These are phyloP conservation scores for Epichloe gansuensis DNA, from an alignment of 2,329 filamentous ascomycete genomes.

Conservation along the genomic window DNA sequence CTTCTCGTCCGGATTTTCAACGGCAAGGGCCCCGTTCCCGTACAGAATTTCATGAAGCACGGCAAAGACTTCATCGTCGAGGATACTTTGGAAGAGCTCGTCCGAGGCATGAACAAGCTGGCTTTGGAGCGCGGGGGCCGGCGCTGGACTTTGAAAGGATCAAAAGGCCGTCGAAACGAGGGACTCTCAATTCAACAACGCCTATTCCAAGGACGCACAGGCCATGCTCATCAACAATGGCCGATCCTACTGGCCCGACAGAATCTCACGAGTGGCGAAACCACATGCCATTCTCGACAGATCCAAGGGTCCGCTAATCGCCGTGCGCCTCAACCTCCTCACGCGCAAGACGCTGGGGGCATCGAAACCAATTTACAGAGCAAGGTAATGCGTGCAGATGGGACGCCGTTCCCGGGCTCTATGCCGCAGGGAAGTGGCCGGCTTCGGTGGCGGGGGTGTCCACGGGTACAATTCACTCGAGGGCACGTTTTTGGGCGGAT, in stretches of 20 bases:
- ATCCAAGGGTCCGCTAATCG: slow-evolving; percentile 45
- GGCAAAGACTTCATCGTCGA: slow-evolving; percentile 48
- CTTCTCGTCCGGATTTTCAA: slow-evolving; percentile 39
- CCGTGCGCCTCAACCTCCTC: slow-evolving; percentile 47
- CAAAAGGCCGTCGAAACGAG: slow-evolving; percentile 37
- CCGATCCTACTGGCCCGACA: slow-evolving; percentile 43
- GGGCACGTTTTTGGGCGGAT: slow-evolving; percentile 50
- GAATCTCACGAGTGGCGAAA: slow-evolving; percentile 35
- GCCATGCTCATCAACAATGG: slow-evolving; percentile 49
- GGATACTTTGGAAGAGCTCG: slow-evolving; percentile 42
- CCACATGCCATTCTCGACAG: slow-evolving; percentile 43
- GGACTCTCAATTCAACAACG: slow-evolving; percentile 43
- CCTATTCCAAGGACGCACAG: slow-evolving; percentile 48
- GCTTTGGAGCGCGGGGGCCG: slow-evolving; percentile 31
- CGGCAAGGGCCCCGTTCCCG: slow-evolving; percentile 38
- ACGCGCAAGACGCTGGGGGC: slow-evolving; percentile 50
- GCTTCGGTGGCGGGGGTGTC: slow-evolving; percentile 50
- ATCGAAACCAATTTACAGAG: slow-evolving; percentile 47
- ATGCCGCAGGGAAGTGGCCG: slow-evolving; percentile 47
- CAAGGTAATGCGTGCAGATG: slow-evolving; percentile 41
- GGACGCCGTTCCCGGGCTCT: slow-evolving; percentile 38
- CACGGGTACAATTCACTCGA: slow-evolving; percentile 52
- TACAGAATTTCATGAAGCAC: slow-evolving; percentile 47
- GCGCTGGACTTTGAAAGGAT: slow-evolving; percentile 32
- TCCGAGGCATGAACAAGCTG: slow-evolving; percentile 47